Evolutionary conservation across 306 rosid genomes (phyloP), one percentile per base, ranked within the genome.

Genomic region (Cicer yamashitae): DNA sequence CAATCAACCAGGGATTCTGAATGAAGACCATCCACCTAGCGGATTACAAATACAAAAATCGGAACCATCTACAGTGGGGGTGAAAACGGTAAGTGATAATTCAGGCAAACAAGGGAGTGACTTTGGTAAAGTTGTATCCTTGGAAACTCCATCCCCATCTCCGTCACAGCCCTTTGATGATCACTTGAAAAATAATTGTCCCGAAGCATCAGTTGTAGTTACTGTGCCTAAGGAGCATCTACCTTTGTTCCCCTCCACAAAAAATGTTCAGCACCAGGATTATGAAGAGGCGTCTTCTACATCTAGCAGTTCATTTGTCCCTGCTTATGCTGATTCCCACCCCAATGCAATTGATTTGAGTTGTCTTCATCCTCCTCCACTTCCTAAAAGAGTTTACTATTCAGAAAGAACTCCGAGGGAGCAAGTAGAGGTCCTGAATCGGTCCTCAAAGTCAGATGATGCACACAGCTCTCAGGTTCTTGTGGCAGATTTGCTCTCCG

Each of bases 391-490:
- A 88, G 84, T 87, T 72, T 92, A 84, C 70, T 83, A 56, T 82
- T 92, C 96, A 10, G 96, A 90, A 76, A 88, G 93, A 85, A 83
- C 83, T 85, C 92, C 97, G 0, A 91, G 96, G 88, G 96, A 88
- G 79, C 97, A 85, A 80, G 84, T 78, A 48, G 96, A 91, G 80
- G 84, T 84, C 72, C 85, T 84, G 86, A 93, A 86, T 70, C 84
- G 91, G 62, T 88, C 85, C 38, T 81, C 93, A 69, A 93, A 93
- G 77, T 93, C 98, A 40, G 98, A 93, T 68, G 97, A 88, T 66
- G 56, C 86, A 0, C 88, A 79, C 82, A 85, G 80, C 70, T 73
- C 87, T 38, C 87, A 81, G 47, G 82, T 84, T 81, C 83, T 82
- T 5, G 74, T 59, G 44, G 71, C 96, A 68, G 90, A 85, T 66